Conservation (phyloP, 23 red algal genomes). For the Gracilaria domingensis region DNA sequence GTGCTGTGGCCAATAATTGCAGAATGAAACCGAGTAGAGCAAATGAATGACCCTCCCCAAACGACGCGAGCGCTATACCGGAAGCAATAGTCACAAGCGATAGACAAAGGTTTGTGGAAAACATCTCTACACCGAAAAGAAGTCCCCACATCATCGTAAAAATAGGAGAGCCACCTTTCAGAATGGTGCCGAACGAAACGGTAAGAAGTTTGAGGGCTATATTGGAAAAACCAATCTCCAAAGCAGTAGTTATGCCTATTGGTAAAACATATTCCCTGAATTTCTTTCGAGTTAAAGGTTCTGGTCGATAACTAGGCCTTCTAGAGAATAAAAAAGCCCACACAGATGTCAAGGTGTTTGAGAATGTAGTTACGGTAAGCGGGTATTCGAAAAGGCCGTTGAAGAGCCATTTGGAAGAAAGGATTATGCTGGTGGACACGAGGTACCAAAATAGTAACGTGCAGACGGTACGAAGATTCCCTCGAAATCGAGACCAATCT, state of each 20-base stretch:
- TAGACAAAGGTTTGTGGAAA: slow-evolving; percentile 68
- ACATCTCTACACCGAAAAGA: slow-evolving; percentile 82
- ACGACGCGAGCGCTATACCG: slow-evolving; percentile 77
- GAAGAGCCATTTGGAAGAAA: slow-evolving; percentile 82
- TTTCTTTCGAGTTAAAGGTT: slow-evolving; percentile 62
- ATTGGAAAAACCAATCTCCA: slow-evolving; percentile 97
- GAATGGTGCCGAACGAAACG: slow-evolving; percentile 93
- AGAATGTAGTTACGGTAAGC: slow-evolving; percentile 74
- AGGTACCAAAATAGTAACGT: slow-evolving; percentile 62
- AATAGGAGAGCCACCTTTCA: slow-evolving; percentile 95
- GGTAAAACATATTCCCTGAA: slow-evolving; percentile 84
- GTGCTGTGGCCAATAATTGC: slow-evolving; percentile 79
- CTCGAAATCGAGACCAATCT: slow-evolving; percentile 6
- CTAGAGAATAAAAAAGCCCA: slow-evolving; percentile 70
- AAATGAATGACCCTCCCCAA: slow-evolving; percentile 77
- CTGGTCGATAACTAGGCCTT: slow-evolving; percentile 4
- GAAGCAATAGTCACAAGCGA: slow-evolving; percentile 78
- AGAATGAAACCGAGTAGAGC: slow-evolving; percentile 72
- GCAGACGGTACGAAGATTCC: slow-evolving; percentile 36
- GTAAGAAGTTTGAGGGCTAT: slow-evolving; percentile 86
- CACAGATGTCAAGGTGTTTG: slow-evolving; percentile 69
- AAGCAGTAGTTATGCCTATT: slow-evolving; percentile 85
- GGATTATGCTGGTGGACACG: slow-evolving; percentile 81
- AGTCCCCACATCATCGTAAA: slow-evolving; percentile 96
- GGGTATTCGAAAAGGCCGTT: slow-evolving; percentile 79